Evolutionary conservation across 108 stramenopile genomes (phyloP).

Genomic region (Skeletonema marinoi): DNA sequence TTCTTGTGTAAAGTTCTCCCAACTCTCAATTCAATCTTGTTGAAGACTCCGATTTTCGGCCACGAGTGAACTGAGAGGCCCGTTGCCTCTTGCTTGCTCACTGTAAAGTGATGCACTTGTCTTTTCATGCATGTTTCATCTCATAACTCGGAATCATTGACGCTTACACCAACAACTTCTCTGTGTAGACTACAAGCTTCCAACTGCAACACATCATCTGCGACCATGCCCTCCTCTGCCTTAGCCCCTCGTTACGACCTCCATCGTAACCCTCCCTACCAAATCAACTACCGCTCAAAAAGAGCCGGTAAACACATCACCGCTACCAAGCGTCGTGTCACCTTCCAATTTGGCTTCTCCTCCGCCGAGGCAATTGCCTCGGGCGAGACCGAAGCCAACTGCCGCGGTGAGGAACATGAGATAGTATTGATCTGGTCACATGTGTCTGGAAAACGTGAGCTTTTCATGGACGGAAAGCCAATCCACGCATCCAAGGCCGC

Average conservation of each 20-base stretch:
- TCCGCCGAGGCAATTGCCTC: constrained; percentile 32
- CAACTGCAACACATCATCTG: background rate
- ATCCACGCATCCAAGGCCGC: constrained; percentile 64
- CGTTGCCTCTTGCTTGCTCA: too few species aligned
- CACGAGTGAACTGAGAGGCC: too few species aligned
- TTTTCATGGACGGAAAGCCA: constrained; percentile 51
- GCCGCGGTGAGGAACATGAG: constrained; percentile 61
- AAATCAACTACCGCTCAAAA: constrained; percentile 50
- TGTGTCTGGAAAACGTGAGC: constrained; percentile 47
- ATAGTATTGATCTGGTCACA: constrained; percentile 51
- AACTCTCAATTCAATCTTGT: too few species aligned
- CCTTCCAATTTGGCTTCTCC: constrained; percentile 50
- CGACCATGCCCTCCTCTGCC: background rate
- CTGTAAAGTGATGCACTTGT: too few species aligned
- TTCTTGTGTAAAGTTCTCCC: too few species aligned
- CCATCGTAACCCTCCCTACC: constrained; percentile 45
- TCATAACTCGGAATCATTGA: background rate
- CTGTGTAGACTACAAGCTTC: background rate
- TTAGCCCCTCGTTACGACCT: constrained; percentile 35
- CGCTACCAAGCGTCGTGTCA: constrained; percentile 42
- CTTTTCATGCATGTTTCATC: too few species aligned
- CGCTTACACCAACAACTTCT: background rate
- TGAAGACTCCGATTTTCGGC: too few species aligned
- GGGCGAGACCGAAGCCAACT: constrained; percentile 37
- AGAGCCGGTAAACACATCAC: constrained; percentile 44